phyloP scores from a whole-genome alignment of 1,139 yeast species.

The Hemisphaericaspora subhashii region DNA sequence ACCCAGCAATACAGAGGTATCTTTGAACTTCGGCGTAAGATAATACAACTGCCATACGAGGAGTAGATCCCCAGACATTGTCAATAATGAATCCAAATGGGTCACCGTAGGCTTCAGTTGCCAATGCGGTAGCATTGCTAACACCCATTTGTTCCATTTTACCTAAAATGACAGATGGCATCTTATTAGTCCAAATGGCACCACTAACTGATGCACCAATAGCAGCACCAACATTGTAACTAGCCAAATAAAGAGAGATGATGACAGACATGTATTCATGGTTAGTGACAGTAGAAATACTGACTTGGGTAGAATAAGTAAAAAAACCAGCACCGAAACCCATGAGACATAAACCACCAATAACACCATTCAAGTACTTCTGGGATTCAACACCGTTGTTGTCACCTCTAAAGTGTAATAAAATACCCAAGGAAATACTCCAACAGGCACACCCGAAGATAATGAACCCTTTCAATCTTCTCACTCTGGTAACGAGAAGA shows the following conservation, averaged over 20 bases:
- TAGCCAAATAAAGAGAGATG: slow-evolving; percentile 54
- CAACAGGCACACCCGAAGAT: slow-evolving; percentile 55
- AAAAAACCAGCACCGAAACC: slow-evolving; percentile 76
- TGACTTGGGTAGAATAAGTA: slow-evolving; percentile 65
- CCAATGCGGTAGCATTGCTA: slow-evolving; percentile 23
- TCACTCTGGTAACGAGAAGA: slow-evolving; percentile 47
- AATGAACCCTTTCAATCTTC: slow-evolving; percentile 61
- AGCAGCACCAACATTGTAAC: slow-evolving; percentile 63
- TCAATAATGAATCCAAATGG: slow-evolving; percentile 49
- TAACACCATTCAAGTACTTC: slow-evolving; percentile 48
- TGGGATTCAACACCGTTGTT: slow-evolving; percentile 23
- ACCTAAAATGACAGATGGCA: slow-evolving; percentile 15
- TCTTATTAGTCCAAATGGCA: slow-evolving; percentile 57
- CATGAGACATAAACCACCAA: slow-evolving; percentile 63
- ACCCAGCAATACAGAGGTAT: slow-evolving; percentile 56
- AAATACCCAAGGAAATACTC: slow-evolving; percentile 32
- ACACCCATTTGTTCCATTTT: slow-evolving; percentile 17
- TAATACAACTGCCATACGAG: slow-evolving; percentile 53
- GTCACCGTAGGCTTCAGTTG: slow-evolving; percentile 49
- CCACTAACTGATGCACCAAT: slow-evolving; percentile 57
- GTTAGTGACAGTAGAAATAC: slow-evolving; percentile 60
- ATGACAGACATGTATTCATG: slow-evolving; percentile 68
- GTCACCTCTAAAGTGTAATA: slow-evolving; percentile 33
- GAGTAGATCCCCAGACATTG: slow-evolving; percentile 62
- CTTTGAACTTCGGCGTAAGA: slow-evolving; percentile 64